Evolutionary conservation across 2,329 filamentous ascomycete species (phyloP).

Genomic region (Gaeumannomyces tritici): DNA sequence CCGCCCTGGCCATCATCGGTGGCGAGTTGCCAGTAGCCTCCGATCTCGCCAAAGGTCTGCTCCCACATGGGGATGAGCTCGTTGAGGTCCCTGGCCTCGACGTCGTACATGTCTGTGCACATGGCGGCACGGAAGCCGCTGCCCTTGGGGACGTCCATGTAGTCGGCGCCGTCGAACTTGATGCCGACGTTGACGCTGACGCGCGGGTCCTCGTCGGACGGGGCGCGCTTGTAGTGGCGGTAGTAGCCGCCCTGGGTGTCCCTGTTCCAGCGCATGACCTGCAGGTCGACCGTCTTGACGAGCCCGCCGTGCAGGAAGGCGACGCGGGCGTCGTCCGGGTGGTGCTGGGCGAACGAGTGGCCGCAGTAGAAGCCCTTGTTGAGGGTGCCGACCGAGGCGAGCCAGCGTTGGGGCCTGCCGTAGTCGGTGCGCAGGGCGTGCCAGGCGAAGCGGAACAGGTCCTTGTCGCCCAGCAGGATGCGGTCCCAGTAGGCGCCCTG

Average conservation of each 20-base stretch:
- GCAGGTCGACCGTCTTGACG: slow-evolving; percentile 16
- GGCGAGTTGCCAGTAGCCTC: slow-evolving; percentile 8
- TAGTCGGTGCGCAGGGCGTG: slow-evolving; percentile 21
- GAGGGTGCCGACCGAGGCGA: slow-evolving; percentile 19
- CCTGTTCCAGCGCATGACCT: slow-evolving; percentile 15
- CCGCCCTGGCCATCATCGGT: not conserved
- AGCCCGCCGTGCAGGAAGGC: slow-evolving; percentile 22
- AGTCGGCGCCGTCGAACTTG: slow-evolving; percentile 9
- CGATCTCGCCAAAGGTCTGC: slow-evolving; percentile 5
- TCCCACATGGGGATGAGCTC: slow-evolving; percentile 10
- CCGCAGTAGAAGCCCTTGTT: slow-evolving; percentile 19
- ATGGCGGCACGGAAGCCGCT: slow-evolving; percentile 6
- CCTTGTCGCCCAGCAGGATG: slow-evolving; percentile 25
- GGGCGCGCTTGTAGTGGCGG: slow-evolving; percentile 16
- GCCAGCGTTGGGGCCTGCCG: slow-evolving; percentile 18
- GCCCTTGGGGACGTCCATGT: slow-evolving; percentile 3
- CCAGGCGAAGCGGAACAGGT: slow-evolving; percentile 23
- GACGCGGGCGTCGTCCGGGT: slow-evolving; percentile 18
- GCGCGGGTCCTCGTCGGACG: slow-evolving; percentile 6
- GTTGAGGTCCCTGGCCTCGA: slow-evolving; percentile 8
- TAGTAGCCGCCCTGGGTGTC: slow-evolving; percentile 17
- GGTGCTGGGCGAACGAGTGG: slow-evolving; percentile 21
- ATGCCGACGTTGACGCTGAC: slow-evolving; percentile 8
- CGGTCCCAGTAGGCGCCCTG: slow-evolving; percentile 14
- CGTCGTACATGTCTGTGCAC: slow-evolving; percentile 11